Base-by-base conservation (phyloP, 768 basidiomycete genomes). In the Harrya chromipes region DNA sequence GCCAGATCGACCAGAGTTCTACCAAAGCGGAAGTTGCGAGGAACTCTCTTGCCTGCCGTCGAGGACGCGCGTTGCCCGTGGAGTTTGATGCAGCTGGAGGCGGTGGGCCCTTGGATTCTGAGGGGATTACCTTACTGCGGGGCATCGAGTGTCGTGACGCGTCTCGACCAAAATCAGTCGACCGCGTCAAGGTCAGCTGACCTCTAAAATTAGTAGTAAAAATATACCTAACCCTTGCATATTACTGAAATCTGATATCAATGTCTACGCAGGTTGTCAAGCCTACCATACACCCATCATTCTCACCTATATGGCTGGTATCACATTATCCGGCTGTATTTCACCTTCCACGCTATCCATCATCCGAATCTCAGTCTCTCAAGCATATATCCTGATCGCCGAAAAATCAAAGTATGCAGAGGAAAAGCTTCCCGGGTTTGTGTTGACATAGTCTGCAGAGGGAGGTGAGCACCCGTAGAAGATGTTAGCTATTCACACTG, bases 351-450 rank as follows among this genome's bases (percentile, higher is more conserved):
- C 12, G 11, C 29, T 29, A 29, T 12, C 13, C 16, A n/a, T 19
- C 33, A 40, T 33, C 27, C n/a, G 16, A 37, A 23, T 20, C 44
- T 9, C 31, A 36, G 17, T 42, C 17, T 56, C 63, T 56, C 63
- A 75, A 23, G 60, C 67, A 64, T 81, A 83, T 26, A 81, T 68
- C 50, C 75, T 78, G 46, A 89, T 65, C 43, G 77, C 79, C 40
- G 76, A 74, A 63, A 91, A 77, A 38, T 87, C 80, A 69, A 87
- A 90, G 72, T 82, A 89, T 0, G 89, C 85, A 27, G 85, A 70
- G 10, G 56, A 54, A 68, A 90, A 90, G 11, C 82, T 83, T 4
- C 67, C 64, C 1, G 88, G 88, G 58, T 87, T 83, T 53, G 23
- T 24, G 46, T 60, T 40, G 13, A 60, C 59, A 20, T 36, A 57